A percentile compares a stretch with the other conserved stretches of the same genome.
Conservation (phyloP, 2,329 filamentous ascomycete species). For the Claviceps pazoutovae region DNA sequence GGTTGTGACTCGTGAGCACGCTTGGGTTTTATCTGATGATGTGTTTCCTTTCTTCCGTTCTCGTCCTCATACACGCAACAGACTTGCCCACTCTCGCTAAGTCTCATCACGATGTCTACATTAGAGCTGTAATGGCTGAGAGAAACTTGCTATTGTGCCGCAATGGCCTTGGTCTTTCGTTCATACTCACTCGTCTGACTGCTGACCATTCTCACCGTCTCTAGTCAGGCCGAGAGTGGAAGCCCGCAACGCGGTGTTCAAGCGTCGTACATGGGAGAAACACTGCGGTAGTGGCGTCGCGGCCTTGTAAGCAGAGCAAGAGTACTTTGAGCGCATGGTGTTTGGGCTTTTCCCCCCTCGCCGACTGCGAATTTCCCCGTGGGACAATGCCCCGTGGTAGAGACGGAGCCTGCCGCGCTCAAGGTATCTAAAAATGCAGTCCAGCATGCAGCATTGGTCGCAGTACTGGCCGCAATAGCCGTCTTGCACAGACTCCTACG, state of each 20-base stretch:
- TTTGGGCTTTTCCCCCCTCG: background rate
- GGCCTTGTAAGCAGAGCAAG: background rate
- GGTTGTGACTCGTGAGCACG: no score
- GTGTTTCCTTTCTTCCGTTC: no score
- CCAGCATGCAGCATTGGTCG: background rate
- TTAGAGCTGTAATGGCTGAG: background rate
- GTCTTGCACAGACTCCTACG: background rate
- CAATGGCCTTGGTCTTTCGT: no score
- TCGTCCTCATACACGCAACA: no score
- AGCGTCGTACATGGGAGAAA: background rate
- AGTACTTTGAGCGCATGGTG: background rate
- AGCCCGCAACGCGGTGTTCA: background rate
- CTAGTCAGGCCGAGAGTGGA: background rate
- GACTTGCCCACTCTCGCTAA: no score
- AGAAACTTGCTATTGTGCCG: no score
- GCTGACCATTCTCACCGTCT: background rate
- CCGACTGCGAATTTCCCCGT: background rate
- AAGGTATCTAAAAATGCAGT: background rate
- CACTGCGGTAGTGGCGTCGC: constrained; percentile 1
- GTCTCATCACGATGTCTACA: background rate
- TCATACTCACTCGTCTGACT: background rate
- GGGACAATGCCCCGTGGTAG: background rate
- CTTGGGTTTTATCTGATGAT: no score
- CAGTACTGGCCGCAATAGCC: background rate
- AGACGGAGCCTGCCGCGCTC: no score